Evolutionary conservation across 768 basidiomycete genomes (phyloP).

Genomic region (Sporobolomyces phaffii): DNA sequence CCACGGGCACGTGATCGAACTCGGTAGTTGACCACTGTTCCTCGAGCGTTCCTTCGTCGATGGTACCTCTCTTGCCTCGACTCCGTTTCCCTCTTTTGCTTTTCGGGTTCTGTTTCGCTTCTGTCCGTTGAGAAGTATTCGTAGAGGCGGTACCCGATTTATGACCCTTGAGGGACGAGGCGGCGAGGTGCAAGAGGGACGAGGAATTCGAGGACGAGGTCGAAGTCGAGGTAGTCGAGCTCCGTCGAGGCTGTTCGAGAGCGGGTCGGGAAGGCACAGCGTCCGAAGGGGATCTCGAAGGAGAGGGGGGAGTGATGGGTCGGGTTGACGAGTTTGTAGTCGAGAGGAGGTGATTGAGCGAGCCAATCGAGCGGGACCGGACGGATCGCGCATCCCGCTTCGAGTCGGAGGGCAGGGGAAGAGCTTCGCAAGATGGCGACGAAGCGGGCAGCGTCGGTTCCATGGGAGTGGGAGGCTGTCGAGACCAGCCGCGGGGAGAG

Average conservation of each 20-base stretch:
- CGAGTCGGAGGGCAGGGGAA: neutral
- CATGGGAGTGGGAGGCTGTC: no score
- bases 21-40: slow-evolving; percentile 23
- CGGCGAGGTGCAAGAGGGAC: neutral
- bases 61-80: neutral
- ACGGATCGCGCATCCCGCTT: neutral
- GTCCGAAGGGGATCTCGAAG: neutral
- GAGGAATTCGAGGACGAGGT: neutral
- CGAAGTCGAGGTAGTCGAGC: slow-evolving; percentile 9
- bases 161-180: slow-evolving; percentile 6
- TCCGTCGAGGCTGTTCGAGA: slow-evolving; percentile 6
- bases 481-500: no score
- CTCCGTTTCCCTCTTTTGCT: neutral
- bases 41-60: neutral
- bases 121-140: no score
- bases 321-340: neutral
- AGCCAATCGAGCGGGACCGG: slow-evolving; percentile 26
- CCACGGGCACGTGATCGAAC: slow-evolving; percentile 13
- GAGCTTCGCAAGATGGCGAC: neutral
- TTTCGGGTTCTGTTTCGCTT: no score
- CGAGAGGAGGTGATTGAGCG: slow-evolving; percentile 7
- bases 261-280: neutral
- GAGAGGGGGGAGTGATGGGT: neutral
- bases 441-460: no score
- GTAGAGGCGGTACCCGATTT: no score